Base-by-base conservation (phyloP, 202 grass and related monocot genomes). In the Zoysia matrella region DNA sequence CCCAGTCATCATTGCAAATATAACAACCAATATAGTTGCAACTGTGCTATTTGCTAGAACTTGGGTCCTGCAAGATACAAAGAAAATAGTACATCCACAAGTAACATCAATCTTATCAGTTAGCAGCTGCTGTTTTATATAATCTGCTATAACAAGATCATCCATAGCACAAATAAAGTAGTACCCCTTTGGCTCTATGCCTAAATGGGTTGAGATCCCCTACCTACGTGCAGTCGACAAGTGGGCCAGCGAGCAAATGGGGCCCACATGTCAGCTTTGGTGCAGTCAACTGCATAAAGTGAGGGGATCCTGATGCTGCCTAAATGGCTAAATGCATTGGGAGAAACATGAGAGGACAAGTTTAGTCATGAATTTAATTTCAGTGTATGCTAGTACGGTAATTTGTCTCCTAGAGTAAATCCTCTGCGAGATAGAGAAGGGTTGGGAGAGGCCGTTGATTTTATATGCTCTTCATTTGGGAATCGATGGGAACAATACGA, bases 41-140 rank as follows among this genome's bases (percentile, higher is more conserved):
- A 97, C 60, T 78, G 47, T 73, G 30, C 94, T 97, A 80, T 97
- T 97, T 40, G 87, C 75, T 49, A 97, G 86, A 83, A 97, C 94
- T 77, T 97, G 94, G 53, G 89, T 90, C 94, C 94, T 97, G 75
- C 72, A 88, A 84, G 80, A 60, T 70, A 87, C 55, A 80, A 80
- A 49, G 0, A 0, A 13, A 48, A 80, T 44, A 54, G 49, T 88
- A 75, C 81, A 67, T 76, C 60, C 10, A 74, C 10, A 8, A 73
- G 16, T 12, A 74, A 79, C 47, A 67, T 79, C 11, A 47, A 52
- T 11, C 65, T 71, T 16, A 30, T 4, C 41, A 76, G 71, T 39
- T 58, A 55, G 13, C 22, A 57, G 48, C 14, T 77, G n/a, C 41
- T 77, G 2, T 47, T 3, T 65, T 65, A 74, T 42, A 39, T 11